phyloP scores from a whole-genome alignment of 1,284 basidiomycete species.

The Gomphus bonarii region DNA sequence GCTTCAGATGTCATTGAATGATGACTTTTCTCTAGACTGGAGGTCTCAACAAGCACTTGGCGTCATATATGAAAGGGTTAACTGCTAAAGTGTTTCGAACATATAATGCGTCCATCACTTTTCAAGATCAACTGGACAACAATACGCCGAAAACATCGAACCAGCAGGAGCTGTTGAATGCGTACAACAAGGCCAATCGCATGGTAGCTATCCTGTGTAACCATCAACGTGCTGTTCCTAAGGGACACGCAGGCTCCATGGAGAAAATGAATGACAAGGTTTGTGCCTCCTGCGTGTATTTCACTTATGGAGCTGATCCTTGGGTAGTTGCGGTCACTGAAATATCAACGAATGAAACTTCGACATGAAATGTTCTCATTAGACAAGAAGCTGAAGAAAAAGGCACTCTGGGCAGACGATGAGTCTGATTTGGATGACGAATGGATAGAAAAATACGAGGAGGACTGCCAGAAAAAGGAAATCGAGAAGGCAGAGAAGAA shows the following conservation, averaged over 20 bases:
- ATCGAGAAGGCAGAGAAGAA: slow-evolving; percentile 84
- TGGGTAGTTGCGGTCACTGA: slow-evolving; percentile 59
- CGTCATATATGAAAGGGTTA: slow-evolving; percentile 88
- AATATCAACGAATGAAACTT: slow-evolving; percentile 91
- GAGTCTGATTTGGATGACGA: slow-evolving; percentile 94
- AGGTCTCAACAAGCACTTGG: slow-evolving; percentile 82
- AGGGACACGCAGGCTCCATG: slow-evolving; percentile 87
- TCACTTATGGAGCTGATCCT: background rate
- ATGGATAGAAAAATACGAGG: slow-evolving; percentile 79
- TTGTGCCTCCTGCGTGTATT: slow-evolving; percentile 16
- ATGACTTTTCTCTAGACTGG: slow-evolving; percentile 45
- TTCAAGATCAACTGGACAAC: slow-evolving; percentile 79
- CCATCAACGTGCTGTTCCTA: slow-evolving; percentile 90
- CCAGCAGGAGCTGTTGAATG: slow-evolving; percentile 86
- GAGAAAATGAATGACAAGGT: slow-evolving; percentile 88
- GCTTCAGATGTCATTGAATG: background rate
- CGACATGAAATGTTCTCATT: slow-evolving; percentile 70
- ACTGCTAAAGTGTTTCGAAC: slow-evolving; percentile 99
- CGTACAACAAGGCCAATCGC: slow-evolving; percentile 93
- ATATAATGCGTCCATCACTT: slow-evolving; percentile 92
- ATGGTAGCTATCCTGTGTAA: slow-evolving; percentile 95
- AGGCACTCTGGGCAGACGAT: slow-evolving; percentile 64
- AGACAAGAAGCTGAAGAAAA: slow-evolving; percentile 76
- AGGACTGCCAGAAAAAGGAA: slow-evolving; percentile 67
- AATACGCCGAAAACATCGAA: slow-evolving; percentile 63